phyloP scores from a whole-genome alignment of 108 stramenopile species.

The Skeletonema menzelii region DNA sequence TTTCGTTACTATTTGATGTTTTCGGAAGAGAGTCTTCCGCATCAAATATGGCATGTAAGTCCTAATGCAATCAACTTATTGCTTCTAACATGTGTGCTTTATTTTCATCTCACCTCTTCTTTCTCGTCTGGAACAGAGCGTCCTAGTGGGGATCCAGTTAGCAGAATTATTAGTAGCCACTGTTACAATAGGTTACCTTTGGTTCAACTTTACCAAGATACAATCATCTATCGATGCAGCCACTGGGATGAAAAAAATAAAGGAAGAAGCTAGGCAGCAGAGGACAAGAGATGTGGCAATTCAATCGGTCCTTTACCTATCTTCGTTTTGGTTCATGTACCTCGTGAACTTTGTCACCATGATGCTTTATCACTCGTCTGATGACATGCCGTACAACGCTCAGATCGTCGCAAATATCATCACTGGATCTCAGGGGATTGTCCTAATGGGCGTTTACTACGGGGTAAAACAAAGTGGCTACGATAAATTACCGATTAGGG shows the following conservation, averaged over 20 bases:
- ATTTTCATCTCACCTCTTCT: too few species aligned
- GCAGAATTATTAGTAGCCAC: background rate
- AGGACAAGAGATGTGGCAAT: constrained; percentile 11
- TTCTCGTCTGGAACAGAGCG: background rate
- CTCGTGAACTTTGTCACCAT: background rate
- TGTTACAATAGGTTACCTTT: background rate
- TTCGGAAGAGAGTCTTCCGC: background rate
- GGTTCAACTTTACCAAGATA: constrained; percentile 18
- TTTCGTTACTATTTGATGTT: background rate
- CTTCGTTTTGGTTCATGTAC: constrained; percentile 8
- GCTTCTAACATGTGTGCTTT: too few species aligned
- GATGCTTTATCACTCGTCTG: background rate
- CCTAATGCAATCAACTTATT: background rate
- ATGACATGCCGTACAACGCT: background rate
- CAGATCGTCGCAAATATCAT: background rate
- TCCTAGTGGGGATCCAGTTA: background rate
- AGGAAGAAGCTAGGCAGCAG: constrained; percentile 5
- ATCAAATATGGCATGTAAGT: background rate
- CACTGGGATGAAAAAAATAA: constrained; percentile 13
- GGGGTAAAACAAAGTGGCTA: background rate
- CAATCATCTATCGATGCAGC: constrained; percentile 12
- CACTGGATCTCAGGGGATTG: background rate
- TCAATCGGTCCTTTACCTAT: constrained; percentile 9
- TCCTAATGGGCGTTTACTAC: background rate
- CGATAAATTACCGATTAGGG: background rate